A percentile compares a stretch with the other conserved stretches of the same genome.
phyloP scores from a whole-genome alignment of 2,329 filamentous ascomycete genomes.

The Sporothrix protearum region DNA sequence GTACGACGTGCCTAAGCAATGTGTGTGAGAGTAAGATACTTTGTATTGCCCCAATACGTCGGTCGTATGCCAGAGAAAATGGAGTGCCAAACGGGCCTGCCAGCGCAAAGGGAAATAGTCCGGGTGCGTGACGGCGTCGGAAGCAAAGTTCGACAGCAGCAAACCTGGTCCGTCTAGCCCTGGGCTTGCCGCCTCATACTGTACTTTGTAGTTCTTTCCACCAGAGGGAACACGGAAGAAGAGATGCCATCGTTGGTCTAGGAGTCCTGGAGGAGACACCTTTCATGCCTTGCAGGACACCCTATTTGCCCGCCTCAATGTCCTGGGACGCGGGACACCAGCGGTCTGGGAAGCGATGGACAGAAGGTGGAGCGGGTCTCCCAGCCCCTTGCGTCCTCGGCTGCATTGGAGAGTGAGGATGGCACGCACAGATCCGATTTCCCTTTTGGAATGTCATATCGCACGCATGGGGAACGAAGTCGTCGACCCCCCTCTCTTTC shows the following conservation, averaged over 20 bases:
- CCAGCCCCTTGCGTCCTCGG: conserved; percentile 7
- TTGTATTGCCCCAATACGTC: background rate
- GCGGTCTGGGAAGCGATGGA: conserved; percentile 12
- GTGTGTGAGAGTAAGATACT: too few species aligned
- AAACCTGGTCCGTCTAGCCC: background rate
- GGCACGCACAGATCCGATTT: background rate
- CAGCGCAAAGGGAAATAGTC: background rate
- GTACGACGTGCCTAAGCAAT: background rate
- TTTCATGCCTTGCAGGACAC: background rate
- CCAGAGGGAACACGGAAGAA: background rate
- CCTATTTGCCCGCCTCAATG: background rate
- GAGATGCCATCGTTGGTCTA: background rate
- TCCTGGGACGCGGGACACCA: background rate
- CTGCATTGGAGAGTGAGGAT: background rate
- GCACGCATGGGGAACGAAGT: background rate
- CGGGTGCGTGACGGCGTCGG: background rate
- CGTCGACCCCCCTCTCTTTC: background rate
- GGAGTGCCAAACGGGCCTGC: background rate
- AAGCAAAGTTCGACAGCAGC: background rate
- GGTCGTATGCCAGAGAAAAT: background rate
- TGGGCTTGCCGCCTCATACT: background rate
- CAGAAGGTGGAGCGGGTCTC: conserved; percentile 5
- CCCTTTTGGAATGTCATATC: background rate
- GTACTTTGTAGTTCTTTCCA: too few species aligned
- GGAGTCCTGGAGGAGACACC: background rate